These are phyloP conservation scores for Rhytidiadelphus loreus DNA, from an alignment of 225 moss, liverwort and hornwort genomes.

Conservation along the genomic window DNA sequence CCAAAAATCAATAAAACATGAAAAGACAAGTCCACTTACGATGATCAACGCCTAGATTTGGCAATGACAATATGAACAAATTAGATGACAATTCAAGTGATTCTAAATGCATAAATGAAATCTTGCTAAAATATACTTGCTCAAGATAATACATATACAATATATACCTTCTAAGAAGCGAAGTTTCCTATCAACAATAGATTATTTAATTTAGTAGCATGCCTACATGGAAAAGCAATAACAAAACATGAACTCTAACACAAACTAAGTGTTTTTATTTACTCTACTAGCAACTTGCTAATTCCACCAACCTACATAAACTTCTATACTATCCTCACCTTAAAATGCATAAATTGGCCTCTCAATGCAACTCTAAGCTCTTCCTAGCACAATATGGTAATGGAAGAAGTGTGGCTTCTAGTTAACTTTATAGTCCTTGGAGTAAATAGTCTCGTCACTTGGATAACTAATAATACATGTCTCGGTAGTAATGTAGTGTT, in stretches of 20 bases:
- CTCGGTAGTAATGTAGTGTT: background rate
- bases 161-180: no score
- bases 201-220: background rate
- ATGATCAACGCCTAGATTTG: background rate
- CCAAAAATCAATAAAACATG: rapidly evolving
- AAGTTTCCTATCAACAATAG: background rate
- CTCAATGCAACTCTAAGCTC: no score
- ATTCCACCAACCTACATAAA: background rate
- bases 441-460: background rate
- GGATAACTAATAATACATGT: background rate
- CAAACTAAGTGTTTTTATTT: background rate
- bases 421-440: background rate
- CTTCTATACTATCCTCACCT: background rate
- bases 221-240: background rate
- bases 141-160: no score
- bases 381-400: background rate
- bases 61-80: background rate
- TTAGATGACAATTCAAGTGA: background rate
- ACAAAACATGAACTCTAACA: no score
- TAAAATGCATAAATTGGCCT: background rate
- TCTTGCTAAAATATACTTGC: background rate
- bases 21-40: rapidly evolving
- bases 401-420: background rate
- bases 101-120: background rate
- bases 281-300: background rate